Evolutionary conservation across 2,329 filamentous ascomycete genomes (phyloP).

Genomic region (Periconia macrospinosa): DNA sequence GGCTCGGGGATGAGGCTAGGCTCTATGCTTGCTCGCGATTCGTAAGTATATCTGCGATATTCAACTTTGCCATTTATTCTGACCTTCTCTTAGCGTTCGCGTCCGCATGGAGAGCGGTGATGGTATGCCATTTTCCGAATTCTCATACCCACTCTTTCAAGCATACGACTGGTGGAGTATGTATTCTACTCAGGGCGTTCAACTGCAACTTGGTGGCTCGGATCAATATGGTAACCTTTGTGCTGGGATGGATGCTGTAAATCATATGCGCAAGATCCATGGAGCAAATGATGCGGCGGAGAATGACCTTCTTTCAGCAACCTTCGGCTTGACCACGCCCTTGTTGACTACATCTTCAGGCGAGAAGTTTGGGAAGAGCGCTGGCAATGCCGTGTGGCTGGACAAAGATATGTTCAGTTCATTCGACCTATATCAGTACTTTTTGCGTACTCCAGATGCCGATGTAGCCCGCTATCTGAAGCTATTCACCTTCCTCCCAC

Average conservation of each 20-base stretch:
- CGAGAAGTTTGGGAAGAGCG: conserved; percentile 91
- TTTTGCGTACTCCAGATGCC: conserved; percentile 77
- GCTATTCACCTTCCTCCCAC: conserved; percentile 85
- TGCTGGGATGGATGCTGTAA: conserved; percentile 83
- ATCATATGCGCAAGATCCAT: conserved; percentile 62
- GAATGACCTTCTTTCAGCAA: conserved; percentile 49
- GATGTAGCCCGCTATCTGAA: conserved; percentile 82
- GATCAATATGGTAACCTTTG: conserved; percentile 98
- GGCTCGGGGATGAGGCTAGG: conserved; percentile 77
- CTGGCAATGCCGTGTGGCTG: conserved; percentile 92
- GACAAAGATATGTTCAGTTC: conserved; percentile 76
- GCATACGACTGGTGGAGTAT: conserved; percentile 97
- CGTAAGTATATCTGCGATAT: conserved; percentile 57
- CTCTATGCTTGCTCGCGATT: conserved; percentile 85
- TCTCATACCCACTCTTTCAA: conserved; percentile 89
- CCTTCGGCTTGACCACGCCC: conserved; percentile 87
- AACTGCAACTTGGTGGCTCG: conserved; percentile 90
- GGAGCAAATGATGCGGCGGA: conserved; percentile 11
- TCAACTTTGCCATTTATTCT: conserved; percentile 8
- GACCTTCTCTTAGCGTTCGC: conserved; percentile 62
- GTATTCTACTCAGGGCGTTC: conserved; percentile 67
- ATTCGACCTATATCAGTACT: conserved; percentile 89
- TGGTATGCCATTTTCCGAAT: conserved; percentile 93
- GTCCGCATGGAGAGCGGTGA: conserved; percentile 80
- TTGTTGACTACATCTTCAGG: conserved; percentile 84